phyloP scores from a whole-genome alignment of 306 rosid genomes.

The Amphicarpaea edgeworthii region DNA sequence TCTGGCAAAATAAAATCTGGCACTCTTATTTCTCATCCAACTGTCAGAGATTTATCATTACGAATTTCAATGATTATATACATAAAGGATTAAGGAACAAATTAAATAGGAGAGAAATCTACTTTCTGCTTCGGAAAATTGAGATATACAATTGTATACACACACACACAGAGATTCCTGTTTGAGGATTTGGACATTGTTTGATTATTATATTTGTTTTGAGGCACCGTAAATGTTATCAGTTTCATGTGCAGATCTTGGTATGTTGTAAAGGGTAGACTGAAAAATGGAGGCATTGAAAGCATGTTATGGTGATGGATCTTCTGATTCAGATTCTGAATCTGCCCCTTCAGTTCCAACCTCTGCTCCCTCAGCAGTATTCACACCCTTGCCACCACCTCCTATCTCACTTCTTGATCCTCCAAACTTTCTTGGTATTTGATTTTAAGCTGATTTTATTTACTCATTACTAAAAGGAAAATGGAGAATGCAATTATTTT shows the following conservation, averaged over 20 bases:
- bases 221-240: conserved; percentile 8
- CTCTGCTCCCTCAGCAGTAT: conserved; percentile 7
- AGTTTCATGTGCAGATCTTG: conserved; percentile 36
- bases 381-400: conserved; percentile 67
- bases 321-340: conserved; percentile 73
- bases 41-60: background rate
- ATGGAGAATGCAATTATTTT: conserved; percentile 16
- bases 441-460: conserved; percentile 15
- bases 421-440: conserved; percentile 61
- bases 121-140: conserved; percentile 10
- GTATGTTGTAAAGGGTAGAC: background rate
- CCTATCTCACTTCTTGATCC: conserved; percentile 70
- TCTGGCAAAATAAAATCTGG: background rate
- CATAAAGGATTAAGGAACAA: conserved; percentile 11
- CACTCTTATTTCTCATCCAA: background rate
- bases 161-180: background rate
- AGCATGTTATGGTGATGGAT: conserved; percentile 71
- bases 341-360: conserved; percentile 46
- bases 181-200: conserved; percentile 26
- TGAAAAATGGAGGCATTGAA: conserved; percentile 73
- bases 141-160: background rate
- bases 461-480: background rate
- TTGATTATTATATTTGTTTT: conserved; percentile 31
- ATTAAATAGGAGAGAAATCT: conserved; percentile 1
- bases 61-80: background rate